Conservation (phyloP, 176 grass and related monocot species). For the Zoysia japonica region DNA sequence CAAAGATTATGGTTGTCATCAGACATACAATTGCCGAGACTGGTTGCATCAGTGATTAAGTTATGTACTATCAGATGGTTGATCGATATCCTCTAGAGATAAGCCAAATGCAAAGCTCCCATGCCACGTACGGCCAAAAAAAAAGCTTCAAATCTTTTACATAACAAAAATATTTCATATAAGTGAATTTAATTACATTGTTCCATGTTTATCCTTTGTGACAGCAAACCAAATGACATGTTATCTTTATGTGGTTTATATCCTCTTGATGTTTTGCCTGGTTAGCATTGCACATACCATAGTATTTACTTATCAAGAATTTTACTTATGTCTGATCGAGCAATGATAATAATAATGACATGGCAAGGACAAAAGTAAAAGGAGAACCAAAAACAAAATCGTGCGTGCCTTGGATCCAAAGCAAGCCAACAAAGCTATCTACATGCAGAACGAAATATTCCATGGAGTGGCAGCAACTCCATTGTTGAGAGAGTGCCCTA, state of each 20-base stretch:
- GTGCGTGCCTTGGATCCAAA: slow-evolving; percentile 13
- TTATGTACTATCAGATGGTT: background rate
- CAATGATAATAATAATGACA: no score
- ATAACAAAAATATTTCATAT: no score
- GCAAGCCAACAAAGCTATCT: slow-evolving; percentile 5
- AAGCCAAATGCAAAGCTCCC: background rate
- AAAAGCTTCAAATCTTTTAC: no score
- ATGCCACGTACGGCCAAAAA: no score
- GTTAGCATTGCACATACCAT: no score
- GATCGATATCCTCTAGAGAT: background rate
- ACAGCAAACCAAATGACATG: no score
- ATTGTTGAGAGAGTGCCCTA: slow-evolving; percentile 4
- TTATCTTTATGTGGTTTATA: no score
- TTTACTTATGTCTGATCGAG: background rate
- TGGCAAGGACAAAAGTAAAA: background rate
- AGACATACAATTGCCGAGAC: background rate
- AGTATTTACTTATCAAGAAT: background rate
- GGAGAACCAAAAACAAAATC: background rate
- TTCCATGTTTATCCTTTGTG: no score
- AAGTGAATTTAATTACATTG: no score
- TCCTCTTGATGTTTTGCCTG: no score
- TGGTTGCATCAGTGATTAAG: background rate
- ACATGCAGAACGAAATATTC: slow-evolving; percentile 21
- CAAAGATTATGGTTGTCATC: background rate
- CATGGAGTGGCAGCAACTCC: background rate